A percentile compares a stretch with the other conserved stretches of the same genome.
These are phyloP conservation scores for Pythium dissotocum DNA, from an alignment of 352 stramenopile species.

Conservation along the genomic window DNA sequence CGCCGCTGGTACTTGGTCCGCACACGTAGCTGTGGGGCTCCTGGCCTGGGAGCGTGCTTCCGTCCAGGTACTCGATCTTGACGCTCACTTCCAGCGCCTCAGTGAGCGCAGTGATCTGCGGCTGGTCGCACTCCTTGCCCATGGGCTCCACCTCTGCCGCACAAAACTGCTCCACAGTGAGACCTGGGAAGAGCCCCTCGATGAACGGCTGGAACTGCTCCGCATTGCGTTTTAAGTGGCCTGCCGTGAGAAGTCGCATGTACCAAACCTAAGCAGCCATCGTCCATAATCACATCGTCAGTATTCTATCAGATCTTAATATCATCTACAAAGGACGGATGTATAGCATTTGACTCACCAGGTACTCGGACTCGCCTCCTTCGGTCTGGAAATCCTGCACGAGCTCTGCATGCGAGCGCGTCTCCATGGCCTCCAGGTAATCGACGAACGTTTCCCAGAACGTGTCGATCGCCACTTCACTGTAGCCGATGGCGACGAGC, in stretches of 20 bases:
- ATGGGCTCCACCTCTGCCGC: constrained; percentile 89
- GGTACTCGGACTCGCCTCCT: constrained; percentile 82
- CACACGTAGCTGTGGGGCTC: constrained; percentile 72
- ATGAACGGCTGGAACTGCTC: constrained; percentile 91
- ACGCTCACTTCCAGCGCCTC: constrained; percentile 89
- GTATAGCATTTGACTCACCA: constrained; percentile 32
- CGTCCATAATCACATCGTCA: not conserved
- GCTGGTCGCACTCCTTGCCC: constrained; percentile 93
- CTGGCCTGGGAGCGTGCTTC: constrained; percentile 48
- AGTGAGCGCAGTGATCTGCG: constrained; percentile 91
- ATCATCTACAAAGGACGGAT: not conserved
- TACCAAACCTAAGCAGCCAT: constrained; percentile 70
- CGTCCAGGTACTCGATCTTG: constrained; percentile 94
- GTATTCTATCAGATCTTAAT: not conserved
- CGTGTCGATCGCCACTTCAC: constrained; percentile 90
- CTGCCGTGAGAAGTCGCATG: constrained; percentile 79
- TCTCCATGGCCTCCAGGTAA: constrained; percentile 81
- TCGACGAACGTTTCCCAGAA: constrained; percentile 94
- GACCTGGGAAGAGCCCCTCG: constrained; percentile 74
- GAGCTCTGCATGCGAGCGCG: constrained; percentile 62
- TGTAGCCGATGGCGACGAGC: constrained; percentile 87
- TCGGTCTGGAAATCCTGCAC: constrained; percentile 86
- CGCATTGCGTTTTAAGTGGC: constrained; percentile 86
- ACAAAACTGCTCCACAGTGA: constrained; percentile 86
- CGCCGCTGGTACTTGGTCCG: constrained; percentile 18